phyloP scores from a whole-genome alignment of 2,329 filamentous ascomycete genomes.

The Neofusicoccum ribis region DNA sequence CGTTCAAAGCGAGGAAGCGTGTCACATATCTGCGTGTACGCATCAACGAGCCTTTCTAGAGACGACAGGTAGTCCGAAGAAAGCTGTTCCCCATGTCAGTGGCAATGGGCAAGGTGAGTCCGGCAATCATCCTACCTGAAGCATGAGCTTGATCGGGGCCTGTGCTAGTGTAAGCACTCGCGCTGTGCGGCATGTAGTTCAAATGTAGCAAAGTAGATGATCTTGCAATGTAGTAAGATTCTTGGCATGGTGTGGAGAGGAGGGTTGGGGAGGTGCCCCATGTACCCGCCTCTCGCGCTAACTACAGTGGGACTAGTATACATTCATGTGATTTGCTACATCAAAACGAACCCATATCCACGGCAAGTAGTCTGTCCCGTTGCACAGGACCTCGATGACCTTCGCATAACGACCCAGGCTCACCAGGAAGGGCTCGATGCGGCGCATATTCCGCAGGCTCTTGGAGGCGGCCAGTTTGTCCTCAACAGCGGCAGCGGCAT shows the following conservation, averaged over 20 bases:
- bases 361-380: slow-evolving; percentile 48
- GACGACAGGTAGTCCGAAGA: neutral
- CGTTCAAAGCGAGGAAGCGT: neutral
- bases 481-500: slow-evolving; percentile 18
- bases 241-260: no score
- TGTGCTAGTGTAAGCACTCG: no score
- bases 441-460: slow-evolving; percentile 46
- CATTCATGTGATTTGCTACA: no score
- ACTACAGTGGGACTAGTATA: no score
- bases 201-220: no score
- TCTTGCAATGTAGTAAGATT: no score
- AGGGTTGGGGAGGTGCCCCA: no score
- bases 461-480: slow-evolving; percentile 39
- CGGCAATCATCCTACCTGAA: neutral
- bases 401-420: slow-evolving; percentile 47
- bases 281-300: no score
- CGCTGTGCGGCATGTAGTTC: no score
- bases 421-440: slow-evolving; percentile 45
- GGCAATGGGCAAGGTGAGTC: no score
- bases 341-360: slow-evolving; percentile 43
- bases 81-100: neutral
- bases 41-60: neutral
- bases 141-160: slow-evolving; percentile 24
- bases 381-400: slow-evolving; percentile 46
- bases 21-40: neutral